Evolutionary conservation across 768 basidiomycete genomes (phyloP).

Genomic region (Tylopilus sp.): DNA sequence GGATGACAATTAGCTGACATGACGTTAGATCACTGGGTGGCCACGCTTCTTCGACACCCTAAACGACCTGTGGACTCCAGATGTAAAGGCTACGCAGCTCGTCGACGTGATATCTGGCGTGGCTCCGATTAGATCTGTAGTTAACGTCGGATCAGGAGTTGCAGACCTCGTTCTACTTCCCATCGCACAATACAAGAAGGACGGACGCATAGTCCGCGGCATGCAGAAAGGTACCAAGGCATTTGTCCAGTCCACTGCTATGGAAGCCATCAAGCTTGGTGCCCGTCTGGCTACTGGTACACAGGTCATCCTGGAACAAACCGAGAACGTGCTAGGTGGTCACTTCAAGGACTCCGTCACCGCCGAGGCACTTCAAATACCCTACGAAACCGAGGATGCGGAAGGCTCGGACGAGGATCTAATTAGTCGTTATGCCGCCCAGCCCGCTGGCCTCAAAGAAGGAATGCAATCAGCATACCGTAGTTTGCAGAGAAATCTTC

Average conservation of each 20-base stretch:
- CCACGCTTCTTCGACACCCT: slow-evolving; percentile 81
- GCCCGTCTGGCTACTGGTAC: slow-evolving; percentile 94
- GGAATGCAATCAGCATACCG: slow-evolving; percentile 91
- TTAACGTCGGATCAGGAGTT: slow-evolving; percentile 96
- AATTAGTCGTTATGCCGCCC: slow-evolving; percentile 89
- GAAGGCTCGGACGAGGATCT: slow-evolving; percentile 46
- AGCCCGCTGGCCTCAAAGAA: slow-evolving; percentile 79
- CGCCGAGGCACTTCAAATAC: slow-evolving; percentile 60
- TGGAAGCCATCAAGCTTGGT: slow-evolving; percentile 93
- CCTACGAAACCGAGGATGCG: slow-evolving; percentile 29
- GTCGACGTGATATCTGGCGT: slow-evolving; percentile 97
- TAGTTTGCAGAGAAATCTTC: slow-evolving; percentile 81
- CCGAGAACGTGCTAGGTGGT: slow-evolving; percentile 86
- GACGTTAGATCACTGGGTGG: slow-evolving; percentile 89
- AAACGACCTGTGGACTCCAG: slow-evolving; percentile 99
- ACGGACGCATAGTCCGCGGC: slow-evolving; percentile 87
- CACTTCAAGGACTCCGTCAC: slow-evolving; percentile 65
- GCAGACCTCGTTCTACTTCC: slow-evolving; percentile 95
- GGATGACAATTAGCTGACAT: slow-evolving; percentile 7
- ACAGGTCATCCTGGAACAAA: slow-evolving; percentile 94
- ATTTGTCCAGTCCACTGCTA: slow-evolving; percentile 91
- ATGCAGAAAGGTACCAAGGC: slow-evolving; percentile 91
- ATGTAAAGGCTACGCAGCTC: slow-evolving; percentile 97
- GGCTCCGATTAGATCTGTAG: slow-evolving; percentile 91
- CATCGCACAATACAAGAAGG: slow-evolving; percentile 96